phyloP scores from a whole-genome alignment of 352 stramenopile species.

The Globisporangium apiculatum region DNA sequence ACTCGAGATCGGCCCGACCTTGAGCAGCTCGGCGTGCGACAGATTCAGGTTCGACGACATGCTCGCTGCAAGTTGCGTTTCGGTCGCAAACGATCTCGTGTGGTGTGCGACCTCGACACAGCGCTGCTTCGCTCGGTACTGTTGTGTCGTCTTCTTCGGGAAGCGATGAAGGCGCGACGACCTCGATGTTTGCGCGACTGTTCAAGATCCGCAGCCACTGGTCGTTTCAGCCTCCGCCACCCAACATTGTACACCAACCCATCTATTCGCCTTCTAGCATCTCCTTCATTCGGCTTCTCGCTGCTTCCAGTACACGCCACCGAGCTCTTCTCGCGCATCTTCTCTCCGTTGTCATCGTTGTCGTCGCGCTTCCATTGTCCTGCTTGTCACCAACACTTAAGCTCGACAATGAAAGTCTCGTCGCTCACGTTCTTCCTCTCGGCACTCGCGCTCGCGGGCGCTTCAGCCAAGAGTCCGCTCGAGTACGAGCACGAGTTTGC shows the following conservation, averaged over 20 bases:
- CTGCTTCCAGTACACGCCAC: neutral
- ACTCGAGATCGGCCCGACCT: constrained; percentile 70
- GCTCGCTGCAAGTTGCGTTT: too few relatives aligned
- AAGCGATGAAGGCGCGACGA: neutral
- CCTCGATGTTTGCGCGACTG: neutral
- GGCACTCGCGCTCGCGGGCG: neutral
- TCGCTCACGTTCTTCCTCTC: constrained; percentile 12
- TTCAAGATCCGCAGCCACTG: too few relatives aligned
- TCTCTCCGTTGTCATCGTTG: neutral
- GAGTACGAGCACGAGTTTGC: constrained; percentile 23
- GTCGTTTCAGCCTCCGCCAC: too few relatives aligned
- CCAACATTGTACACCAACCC: too few relatives aligned
- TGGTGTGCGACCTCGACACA: neutral
- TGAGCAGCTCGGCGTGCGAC: constrained; percentile 69
- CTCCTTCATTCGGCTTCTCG: neutral
- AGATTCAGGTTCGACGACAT: constrained; percentile 35
- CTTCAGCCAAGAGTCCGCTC: neutral
- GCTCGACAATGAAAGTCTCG: constrained; percentile 6
- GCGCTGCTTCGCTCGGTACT: too few relatives aligned
- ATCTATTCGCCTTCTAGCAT: neutral
- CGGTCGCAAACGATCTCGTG: neutral
- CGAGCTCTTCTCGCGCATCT: neutral
- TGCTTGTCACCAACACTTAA: neutral
- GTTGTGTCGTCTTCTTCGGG: neutral
- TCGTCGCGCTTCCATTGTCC: neutral